phyloP scores from a whole-genome alignment of 352 stramenopile species.

The Globisporangium parvum region DNA sequence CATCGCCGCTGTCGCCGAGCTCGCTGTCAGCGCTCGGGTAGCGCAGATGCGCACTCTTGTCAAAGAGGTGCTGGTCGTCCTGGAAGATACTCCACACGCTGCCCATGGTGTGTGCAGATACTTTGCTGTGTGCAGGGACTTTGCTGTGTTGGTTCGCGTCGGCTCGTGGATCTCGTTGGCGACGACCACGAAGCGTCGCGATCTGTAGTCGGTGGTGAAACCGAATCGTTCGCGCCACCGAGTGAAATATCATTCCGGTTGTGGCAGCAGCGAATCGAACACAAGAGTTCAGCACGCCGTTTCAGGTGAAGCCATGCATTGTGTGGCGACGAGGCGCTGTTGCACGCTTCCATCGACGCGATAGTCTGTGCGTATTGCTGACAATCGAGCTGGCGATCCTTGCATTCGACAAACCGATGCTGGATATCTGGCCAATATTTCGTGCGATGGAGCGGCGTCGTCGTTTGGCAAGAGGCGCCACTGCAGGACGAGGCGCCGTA shows the following conservation, averaged over 20 bases:
- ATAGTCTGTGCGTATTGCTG: no score
- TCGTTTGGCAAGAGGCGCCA: no score
- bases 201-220: background rate
- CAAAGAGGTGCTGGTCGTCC: constrained; percentile 18
- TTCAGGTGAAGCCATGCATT: background rate
- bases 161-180: no score
- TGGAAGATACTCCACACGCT: constrained; percentile 26
- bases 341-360: no score
- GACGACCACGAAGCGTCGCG: background rate
- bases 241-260: background rate
- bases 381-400: no score
- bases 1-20: background rate
- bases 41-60: constrained; percentile 24
- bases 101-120: no score
- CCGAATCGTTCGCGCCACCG: background rate
- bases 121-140: no score
- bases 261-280: background rate
- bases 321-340: background rate
- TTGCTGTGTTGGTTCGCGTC: background rate
- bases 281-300: background rate
- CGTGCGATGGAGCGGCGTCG: no score
- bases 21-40: background rate
- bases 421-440: no score
- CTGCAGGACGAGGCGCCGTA: background rate
- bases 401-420: no score